Evolutionary conservation across 768 basidiomycete genomes (phyloP).

Genomic region (Collybia mongolica): DNA sequence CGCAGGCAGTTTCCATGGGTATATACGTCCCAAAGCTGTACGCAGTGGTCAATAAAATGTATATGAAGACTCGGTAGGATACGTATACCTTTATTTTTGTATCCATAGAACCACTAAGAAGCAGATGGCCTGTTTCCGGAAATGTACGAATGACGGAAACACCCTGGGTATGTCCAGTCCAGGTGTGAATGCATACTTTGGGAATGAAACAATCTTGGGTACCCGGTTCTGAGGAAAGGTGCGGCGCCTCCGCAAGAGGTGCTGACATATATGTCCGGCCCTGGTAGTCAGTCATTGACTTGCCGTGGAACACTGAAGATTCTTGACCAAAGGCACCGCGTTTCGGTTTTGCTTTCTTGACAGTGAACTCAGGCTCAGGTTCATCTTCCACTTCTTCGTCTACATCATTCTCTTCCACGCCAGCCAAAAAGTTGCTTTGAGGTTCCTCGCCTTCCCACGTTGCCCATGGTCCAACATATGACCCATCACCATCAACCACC

Average conservation of each 20-base stretch:
- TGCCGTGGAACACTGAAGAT: slow-evolving; percentile 95
- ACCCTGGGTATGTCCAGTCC: slow-evolving; percentile 97
- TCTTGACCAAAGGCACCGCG: slow-evolving; percentile 84
- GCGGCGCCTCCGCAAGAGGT: slow-evolving; percentile 83
- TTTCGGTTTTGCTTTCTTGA: slow-evolving; percentile 78
- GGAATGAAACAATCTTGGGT: slow-evolving; percentile 93
- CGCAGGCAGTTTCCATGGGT: slow-evolving; percentile 94
- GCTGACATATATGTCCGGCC: slow-evolving; percentile 98
- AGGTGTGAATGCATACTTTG: slow-evolving; percentile 94
- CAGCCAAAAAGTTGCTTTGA: slow-evolving; percentile 57
- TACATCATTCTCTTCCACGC: slow-evolving; percentile 59
- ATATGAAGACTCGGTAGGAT: slow-evolving; percentile 9
- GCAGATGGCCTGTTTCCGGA: slow-evolving; percentile 88
- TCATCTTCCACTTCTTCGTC: slow-evolving; percentile 66
- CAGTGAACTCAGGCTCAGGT: slow-evolving; percentile 53
- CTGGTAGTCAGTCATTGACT: slow-evolving; percentile 95
- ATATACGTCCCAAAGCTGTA: slow-evolving; percentile 95
- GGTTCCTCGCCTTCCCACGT: slow-evolving; percentile 83
- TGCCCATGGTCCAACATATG: slow-evolving; percentile 96
- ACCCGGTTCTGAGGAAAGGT: slow-evolving; percentile 76
- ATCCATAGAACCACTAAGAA: slow-evolving; percentile 96
- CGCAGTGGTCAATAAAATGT: slow-evolving; percentile 8
- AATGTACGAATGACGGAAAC: slow-evolving; percentile 93
- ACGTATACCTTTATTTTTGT: slow-evolving; percentile 88
- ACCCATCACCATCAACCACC: slow-evolving; percentile 84